Evolutionary conservation across 1,284 basidiomycete species (phyloP), one percentile per base, ranked within the genome.

Genomic region (Exobasidium rhododendri): DNA sequence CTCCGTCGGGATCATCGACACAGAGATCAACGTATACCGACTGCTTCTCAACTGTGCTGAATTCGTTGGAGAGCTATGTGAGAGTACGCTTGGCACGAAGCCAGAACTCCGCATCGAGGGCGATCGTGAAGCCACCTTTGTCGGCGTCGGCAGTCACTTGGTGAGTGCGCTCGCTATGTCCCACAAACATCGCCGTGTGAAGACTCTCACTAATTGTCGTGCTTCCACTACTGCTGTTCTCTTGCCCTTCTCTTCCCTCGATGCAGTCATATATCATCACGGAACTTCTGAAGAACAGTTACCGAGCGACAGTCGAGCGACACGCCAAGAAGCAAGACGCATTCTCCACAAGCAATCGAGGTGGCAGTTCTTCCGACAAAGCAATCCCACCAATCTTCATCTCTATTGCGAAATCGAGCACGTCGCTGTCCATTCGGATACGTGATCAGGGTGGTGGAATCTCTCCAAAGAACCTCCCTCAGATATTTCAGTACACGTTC

Each of bases 401-500:
- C 45, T 92, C 91, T 1, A 84, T 83, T 49, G 86, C 88, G 1
- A 85, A 86, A 14, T 84, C 86, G 17, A 77, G 81, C 29, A 82
- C 81, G 31, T 88, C 86, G 77, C 85, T 93, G 59, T 88, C 87
- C 29, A 83, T 94, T 45, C 85, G 92, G 40, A 84, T 94, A 26
- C 85, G 92, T 31, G 91, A 94, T 71, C 87, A 90, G 71, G 92
- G 92, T 2, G 91, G 91, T 17, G 91, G 91, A 2, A 88, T 94
- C 40, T 83, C 86, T 0, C 87, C 87, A 2, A 81, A 84, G 6
- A 86, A 92, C 75, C 85, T 93, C 82, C 82, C 85, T 17, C 85
- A 86, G 56, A 89, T 94, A 61, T 94, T 93, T 80, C 90, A 89
- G 24, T 94, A 94, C 77, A 90, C 91, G 4, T 94, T 92, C 78